These are phyloP conservation scores for Quercus aquifolioides DNA, from an alignment of 306 rosid species.

Conservation along the genomic window DNA sequence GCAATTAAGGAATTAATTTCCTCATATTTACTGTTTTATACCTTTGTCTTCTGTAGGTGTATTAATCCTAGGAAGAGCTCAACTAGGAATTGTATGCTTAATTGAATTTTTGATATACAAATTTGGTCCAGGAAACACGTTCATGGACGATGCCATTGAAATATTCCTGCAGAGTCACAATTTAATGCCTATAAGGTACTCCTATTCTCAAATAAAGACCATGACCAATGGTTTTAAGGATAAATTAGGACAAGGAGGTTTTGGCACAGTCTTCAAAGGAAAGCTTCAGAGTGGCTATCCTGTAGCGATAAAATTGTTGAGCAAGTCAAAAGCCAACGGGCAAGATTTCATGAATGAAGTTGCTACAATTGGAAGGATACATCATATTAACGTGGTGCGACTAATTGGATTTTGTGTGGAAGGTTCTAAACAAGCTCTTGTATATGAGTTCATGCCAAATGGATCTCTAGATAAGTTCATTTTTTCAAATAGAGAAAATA, in stretches of 20 bases:
- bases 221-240: not conserved
- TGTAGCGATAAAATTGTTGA: not conserved
- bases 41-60: too few species aligned
- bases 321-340: not conserved
- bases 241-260: not conserved
- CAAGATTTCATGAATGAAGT: not conserved
- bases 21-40: too few species aligned
- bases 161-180: not conserved
- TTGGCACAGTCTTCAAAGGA: not conserved
- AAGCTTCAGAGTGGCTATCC: not conserved
- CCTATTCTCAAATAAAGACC: not conserved
- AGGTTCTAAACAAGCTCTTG: conserved; percentile 1
- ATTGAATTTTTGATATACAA: not conserved
- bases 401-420: conserved; percentile 1
- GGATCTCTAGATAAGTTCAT: not conserved
- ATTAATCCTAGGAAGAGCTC: too few species aligned
- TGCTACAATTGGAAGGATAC: not conserved
- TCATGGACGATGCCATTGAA: not conserved
- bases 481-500: not conserved
- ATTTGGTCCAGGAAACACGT: not conserved
- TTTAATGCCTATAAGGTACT: not conserved
- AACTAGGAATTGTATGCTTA: not conserved
- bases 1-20: too few species aligned
- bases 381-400: not conserved
- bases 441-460: not conserved